These are phyloP conservation scores for Kokia cookei DNA, from an alignment of 441 rosid genomes.

Conservation along the genomic window DNA sequence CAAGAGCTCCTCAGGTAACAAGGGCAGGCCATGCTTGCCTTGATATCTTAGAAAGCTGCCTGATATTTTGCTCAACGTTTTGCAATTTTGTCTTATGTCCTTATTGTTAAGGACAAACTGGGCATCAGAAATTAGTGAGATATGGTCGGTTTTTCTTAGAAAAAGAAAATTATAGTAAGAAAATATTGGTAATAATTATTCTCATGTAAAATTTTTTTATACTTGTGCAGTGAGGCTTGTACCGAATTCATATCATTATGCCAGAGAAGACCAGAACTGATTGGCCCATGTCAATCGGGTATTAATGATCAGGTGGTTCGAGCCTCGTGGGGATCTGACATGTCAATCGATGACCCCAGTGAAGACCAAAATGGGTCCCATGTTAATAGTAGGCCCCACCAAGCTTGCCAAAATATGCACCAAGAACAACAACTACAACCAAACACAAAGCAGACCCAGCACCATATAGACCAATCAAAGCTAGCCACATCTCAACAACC, in stretches of 20 bases:
- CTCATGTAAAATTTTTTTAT: constrained; percentile 12
- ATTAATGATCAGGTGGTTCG: constrained; percentile 56
- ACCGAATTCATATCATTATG: constrained; percentile 62
- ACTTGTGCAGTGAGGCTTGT: constrained; percentile 78
- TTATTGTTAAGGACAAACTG: neutral
- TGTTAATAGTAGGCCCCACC: constrained; percentile 25
- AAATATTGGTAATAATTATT: neutral
- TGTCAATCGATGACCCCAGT: constrained; percentile 77
- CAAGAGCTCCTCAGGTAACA: neutral
- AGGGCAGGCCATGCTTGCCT: neutral
- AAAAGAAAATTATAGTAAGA: neutral
- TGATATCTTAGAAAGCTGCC: neutral
- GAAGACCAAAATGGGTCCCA: constrained; percentile 49
- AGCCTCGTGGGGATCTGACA: constrained; percentile 89
- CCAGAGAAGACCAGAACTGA: constrained; percentile 78
- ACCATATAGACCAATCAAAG: constrained; percentile 32
- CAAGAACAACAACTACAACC: constrained; percentile 34
- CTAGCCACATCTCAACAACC: constrained; percentile 24
- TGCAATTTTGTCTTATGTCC: neutral
- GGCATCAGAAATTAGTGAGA: neutral
- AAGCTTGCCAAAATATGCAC: constrained; percentile 23
- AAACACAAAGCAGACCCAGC: constrained; percentile 28
- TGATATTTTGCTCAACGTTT: neutral
- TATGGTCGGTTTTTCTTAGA: neutral
- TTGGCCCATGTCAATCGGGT: constrained; percentile 49